phyloP scores from a whole-genome alignment of 305 asterid genomes.

The Fraxinus floribunda region DNA sequence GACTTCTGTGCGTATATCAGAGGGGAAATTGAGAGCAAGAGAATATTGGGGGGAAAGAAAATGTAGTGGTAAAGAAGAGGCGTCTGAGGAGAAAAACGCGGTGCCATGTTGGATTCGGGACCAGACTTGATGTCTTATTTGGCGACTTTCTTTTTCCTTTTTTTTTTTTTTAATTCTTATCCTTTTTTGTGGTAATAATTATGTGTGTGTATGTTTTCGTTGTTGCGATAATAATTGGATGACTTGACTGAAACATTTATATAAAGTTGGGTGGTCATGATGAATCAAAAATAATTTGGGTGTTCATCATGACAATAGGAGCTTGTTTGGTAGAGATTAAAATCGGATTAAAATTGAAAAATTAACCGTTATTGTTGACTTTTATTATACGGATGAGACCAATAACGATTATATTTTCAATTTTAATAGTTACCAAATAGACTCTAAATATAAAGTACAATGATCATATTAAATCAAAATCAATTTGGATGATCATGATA shows the following conservation, averaged over 20 bases:
- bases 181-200: background rate
- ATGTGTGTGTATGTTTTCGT: background rate
- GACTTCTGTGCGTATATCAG: background rate
- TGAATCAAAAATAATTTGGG: too few species aligned
- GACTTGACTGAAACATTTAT: background rate
- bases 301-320: background rate
- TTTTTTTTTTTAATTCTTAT: background rate
- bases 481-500: background rate
- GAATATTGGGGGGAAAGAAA: background rate
- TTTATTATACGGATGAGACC: too few species aligned
- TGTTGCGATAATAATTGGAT: background rate
- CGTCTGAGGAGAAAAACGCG: slow-evolving; percentile 3
- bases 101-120: background rate
- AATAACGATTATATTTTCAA: too few species aligned
- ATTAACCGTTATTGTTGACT: too few species aligned
- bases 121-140: background rate
- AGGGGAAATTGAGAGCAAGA: background rate
- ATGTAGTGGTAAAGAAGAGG: background rate
- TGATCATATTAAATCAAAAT: background rate
- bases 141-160: background rate
- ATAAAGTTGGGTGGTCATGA: background rate
- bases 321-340: too few species aligned
- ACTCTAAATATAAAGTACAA: background rate
- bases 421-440: too few species aligned
- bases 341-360: too few species aligned